Conservation (phyloP, 768 basidiomycete genomes). For the Rhodotorula graminis region DNA sequence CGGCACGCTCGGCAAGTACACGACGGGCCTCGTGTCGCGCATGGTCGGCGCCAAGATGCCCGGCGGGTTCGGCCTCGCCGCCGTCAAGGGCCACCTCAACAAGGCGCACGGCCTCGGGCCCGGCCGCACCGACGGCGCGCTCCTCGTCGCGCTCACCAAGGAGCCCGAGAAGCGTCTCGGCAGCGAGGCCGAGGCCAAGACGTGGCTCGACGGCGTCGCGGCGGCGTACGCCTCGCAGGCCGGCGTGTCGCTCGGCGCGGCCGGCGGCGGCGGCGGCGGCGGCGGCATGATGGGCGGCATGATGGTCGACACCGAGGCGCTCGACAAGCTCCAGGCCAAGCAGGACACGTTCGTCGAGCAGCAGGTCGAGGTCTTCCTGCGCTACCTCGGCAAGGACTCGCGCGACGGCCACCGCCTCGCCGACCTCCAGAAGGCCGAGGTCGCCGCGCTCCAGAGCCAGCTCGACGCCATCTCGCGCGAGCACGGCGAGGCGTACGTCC, state of each 20-base stretch:
- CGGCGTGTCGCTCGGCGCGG: constrained; percentile 72
- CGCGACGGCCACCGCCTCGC: constrained; percentile 84
- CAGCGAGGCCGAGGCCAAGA: constrained; percentile 84
- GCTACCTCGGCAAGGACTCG: constrained; percentile 88
- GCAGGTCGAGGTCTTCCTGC: constrained; percentile 93
- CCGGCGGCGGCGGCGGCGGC: constrained; percentile 58
- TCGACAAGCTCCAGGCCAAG: constrained; percentile 89
- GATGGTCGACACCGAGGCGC: constrained; percentile 95
- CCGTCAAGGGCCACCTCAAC: constrained; percentile 78
- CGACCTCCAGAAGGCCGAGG: constrained; percentile 76
- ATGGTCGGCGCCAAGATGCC: constrained; percentile 96
- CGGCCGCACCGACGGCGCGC: constrained; percentile 78
- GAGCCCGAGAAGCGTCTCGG: constrained; percentile 90
- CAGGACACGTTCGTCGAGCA: constrained; percentile 87
- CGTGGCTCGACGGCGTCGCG: constrained; percentile 84
- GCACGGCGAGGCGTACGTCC: constrained; percentile 87
- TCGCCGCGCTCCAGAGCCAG: constrained; percentile 67
- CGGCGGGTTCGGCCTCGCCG: constrained; percentile 90
- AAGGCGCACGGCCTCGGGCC: constrained; percentile 94
- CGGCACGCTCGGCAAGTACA: constrained; percentile 86
- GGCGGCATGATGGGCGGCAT: constrained; percentile 60
- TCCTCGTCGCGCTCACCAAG: constrained; percentile 81
- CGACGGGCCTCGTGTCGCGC: constrained; percentile 79
- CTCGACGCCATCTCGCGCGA: constrained; percentile 84
- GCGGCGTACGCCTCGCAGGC: constrained; percentile 78